Evolutionary conservation across 495 filamentous ascomycete species (phyloP).

Genomic region (Trichoderma parareesei): DNA sequence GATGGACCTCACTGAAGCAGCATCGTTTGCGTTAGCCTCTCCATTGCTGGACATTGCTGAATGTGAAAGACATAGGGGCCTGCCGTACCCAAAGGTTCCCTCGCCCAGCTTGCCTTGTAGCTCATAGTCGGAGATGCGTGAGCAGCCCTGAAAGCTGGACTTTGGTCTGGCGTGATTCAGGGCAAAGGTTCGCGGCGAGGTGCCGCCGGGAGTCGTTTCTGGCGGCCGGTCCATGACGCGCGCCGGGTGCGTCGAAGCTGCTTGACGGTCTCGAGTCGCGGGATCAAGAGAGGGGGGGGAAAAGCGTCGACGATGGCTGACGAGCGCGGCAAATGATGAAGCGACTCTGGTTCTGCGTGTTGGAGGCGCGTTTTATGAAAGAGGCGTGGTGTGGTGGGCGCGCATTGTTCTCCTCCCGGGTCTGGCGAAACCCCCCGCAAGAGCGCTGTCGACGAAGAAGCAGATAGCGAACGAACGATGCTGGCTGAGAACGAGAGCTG

Average conservation of each 20-base stretch:
- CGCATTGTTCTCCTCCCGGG: background rate
- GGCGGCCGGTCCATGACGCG: constrained; percentile 22
- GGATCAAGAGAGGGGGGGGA: background rate
- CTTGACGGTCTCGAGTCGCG: background rate
- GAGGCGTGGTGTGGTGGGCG: background rate
- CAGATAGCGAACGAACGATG: background rate
- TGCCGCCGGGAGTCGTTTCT: constrained; percentile 12
- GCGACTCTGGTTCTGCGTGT: background rate
- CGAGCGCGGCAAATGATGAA: background rate
- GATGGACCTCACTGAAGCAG: constrained; percentile 73
- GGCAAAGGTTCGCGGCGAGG: constrained; percentile 38
- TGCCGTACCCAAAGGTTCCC: constrained; percentile 79
- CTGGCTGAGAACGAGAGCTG: too few relatives aligned
- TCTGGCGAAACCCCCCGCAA: background rate
- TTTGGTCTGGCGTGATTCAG: constrained; percentile 34
- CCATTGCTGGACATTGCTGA: background rate
- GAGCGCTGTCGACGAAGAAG: background rate
- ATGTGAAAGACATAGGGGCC: background rate
- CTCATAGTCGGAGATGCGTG: constrained; percentile 80
- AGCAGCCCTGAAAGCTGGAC: constrained; percentile 71
- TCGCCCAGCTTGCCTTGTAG: constrained; percentile 89
- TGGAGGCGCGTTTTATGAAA: background rate
- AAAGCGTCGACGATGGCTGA: background rate
- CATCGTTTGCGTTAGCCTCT: constrained; percentile 13
- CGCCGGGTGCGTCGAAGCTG: background rate